phyloP scores from a whole-genome alignment of 305 asterid species.

The Fraxinus ornus region DNA sequence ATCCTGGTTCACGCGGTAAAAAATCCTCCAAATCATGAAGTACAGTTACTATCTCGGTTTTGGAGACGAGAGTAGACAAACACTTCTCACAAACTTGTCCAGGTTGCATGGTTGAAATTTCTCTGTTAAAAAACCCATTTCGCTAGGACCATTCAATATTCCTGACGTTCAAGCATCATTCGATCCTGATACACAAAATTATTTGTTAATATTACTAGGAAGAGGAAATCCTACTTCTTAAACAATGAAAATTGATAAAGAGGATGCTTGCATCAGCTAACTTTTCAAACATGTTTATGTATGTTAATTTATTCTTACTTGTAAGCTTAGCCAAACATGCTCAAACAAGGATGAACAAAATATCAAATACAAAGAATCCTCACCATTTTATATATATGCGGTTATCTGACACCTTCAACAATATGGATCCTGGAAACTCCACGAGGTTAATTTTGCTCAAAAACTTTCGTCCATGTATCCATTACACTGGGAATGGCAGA shows the following conservation, averaged over 20 bases:
- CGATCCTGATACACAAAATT: conserved; percentile 17
- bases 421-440: neutral
- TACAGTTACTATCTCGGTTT: neutral
- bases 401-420: too few relatives aligned
- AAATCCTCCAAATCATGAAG: neutral
- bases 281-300: neutral
- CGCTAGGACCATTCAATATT: conserved; percentile 14
- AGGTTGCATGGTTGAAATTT: conserved; percentile 7
- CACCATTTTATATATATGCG: neutral
- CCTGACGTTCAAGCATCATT: conserved; percentile 2
- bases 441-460: neutral
- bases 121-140: conserved; percentile 19
- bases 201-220: neutral
- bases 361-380: neutral
- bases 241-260: neutral
- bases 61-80: neutral
- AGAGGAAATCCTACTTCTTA: neutral
- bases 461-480: conserved; percentile 65
- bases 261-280: too few relatives aligned
- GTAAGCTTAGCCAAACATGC: neutral
- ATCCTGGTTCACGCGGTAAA: too few relatives aligned
- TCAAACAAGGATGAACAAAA: neutral
- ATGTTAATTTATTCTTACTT: neutral
- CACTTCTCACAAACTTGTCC: neutral
- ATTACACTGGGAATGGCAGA: conserved; percentile 32